Base-by-base conservation (phyloP, 2,329 filamentous ascomycete species). In the Venturia asperata region DNA sequence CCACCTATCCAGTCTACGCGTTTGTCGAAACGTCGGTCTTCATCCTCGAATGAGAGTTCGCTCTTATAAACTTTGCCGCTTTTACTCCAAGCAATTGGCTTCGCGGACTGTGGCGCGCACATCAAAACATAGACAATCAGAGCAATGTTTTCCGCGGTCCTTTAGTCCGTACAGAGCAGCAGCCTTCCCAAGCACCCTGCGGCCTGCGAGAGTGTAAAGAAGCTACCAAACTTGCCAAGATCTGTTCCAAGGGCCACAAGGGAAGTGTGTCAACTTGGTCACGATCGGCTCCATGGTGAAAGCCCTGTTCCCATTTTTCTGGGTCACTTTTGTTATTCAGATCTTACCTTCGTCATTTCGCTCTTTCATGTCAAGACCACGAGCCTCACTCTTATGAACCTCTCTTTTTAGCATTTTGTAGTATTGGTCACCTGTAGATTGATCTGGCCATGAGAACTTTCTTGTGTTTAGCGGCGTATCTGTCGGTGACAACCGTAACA, bases 361-460 rank as follows among this genome's bases (percentile, higher is more conserved):
- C 10, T 37, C 17, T 37, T 58, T 58, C 0, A 15, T n/a, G 27
- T 56, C 17, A 24, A 56, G 24, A 58, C 5, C n/a, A 19, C 39
- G 60, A 61, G 60, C 60, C 41, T 15, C 5, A 39, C 60, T 61
- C 39, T 5, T 58, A n/a, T 58, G 52, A 17, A 37, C 52, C 30
- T 37, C 30, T 58, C 52, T n/a, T 34, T 41, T 42, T 61, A 27
- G 21, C 10, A 27, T 61, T 45, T 43, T 19, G 2, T 27, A 61
- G 24, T 45, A 61, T 39, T 17, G 24, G 37, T 61, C 19, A 10
- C 17, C 5, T 17, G 21, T 17, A n/a, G 27, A 61, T 27, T 27
- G 15, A 61, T n/a, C 19, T n/a, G 15, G 37, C 60, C 39, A 61
- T 61, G 39, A 61, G 21, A 24, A 7, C 5, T 21, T 43, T 61